A percentile compares a stretch with the other conserved stretches of the same genome.
Conservation (phyloP, 768 basidiomycete genomes). For the Russula sp. region DNA sequence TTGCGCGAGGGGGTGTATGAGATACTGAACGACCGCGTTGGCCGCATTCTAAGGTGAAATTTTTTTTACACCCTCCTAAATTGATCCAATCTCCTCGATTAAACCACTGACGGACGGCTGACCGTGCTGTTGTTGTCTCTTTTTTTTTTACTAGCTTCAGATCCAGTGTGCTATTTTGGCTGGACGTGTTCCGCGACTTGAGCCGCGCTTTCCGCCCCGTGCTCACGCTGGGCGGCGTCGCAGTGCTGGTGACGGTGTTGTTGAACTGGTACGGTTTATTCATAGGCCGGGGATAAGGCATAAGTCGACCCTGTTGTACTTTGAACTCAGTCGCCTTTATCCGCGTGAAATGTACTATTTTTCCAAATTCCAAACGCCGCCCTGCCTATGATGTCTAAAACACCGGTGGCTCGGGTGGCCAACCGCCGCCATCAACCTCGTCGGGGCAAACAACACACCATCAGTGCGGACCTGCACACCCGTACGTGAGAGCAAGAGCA, state of each 20-base stretch:
- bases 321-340: too few species aligned
- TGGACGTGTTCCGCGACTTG: neutral
- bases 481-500: too few species aligned
- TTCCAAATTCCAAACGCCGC: too few species aligned
- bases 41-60: neutral
- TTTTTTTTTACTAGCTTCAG: neutral
- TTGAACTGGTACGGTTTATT: neutral
- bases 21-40: conserved; percentile 35
- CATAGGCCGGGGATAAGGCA: too few species aligned
- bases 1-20: conserved; percentile 46
- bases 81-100: too few species aligned
- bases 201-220: neutral
- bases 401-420: too few species aligned
- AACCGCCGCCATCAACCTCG: neutral
- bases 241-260: neutral
- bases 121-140: neutral
- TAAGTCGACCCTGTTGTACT: too few species aligned
- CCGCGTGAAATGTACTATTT: too few species aligned
- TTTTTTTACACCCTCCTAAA: neutral
- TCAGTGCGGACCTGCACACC: too few species aligned
- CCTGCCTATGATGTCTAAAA: too few species aligned
- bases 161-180: neutral
- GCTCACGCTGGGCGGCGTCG: neutral
- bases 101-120: neutral
- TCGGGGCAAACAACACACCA: neutral